Percentiles rank a stretch among this genome's conserved stretches.
Evolutionary conservation across 305 asterid genomes (phyloP).

Genomic region (Fraxinus latifolia): DNA sequence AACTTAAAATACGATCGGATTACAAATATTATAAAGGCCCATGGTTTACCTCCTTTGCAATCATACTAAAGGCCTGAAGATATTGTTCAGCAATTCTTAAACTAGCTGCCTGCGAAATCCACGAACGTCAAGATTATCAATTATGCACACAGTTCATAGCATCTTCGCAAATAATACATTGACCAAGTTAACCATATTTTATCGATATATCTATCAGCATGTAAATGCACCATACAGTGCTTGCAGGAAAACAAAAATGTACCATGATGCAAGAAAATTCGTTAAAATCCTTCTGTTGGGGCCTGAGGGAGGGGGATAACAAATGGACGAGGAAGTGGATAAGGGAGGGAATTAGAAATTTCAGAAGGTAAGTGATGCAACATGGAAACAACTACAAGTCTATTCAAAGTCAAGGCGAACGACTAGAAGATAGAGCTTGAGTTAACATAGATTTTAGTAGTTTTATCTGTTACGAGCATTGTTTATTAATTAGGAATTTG

Average conservation of each 20-base stretch:
- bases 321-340: background rate
- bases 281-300: background rate
- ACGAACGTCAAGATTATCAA: background rate
- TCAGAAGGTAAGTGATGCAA: background rate
- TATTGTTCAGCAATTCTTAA: slow-evolving; percentile 89
- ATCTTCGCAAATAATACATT: background rate
- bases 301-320: background rate
- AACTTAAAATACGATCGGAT: background rate
- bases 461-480: background rate
- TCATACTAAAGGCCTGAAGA: slow-evolving; percentile 64
- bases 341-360: background rate
- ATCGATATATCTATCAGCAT: background rate
- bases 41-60: slow-evolving; percentile 77
- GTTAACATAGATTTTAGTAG: background rate
- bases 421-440: background rate
- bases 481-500: background rate
- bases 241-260: background rate
- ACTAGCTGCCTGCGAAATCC: slow-evolving; percentile 77
- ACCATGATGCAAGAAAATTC: background rate
- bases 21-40: background rate
- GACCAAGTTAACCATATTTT: background rate
- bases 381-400: background rate
- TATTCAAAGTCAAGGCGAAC: background rate
- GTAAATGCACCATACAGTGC: background rate
- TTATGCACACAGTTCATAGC: background rate